Base-by-base conservation (phyloP, 805 yeast species). In the Hanseniaspora osmophila region DNA sequence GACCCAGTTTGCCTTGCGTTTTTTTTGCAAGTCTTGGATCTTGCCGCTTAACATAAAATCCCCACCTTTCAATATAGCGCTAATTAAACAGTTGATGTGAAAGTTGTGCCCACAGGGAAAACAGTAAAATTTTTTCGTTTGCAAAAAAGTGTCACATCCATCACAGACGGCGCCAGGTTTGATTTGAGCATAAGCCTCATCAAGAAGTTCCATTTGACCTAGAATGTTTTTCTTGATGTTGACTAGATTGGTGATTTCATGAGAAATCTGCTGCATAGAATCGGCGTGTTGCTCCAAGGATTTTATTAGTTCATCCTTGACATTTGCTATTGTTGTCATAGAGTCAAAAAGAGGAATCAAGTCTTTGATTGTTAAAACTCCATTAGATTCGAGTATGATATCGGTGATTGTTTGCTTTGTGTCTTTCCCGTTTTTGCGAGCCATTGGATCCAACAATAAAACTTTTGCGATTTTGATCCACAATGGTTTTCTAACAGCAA, bases 81-180 rank as follows among this genome's bases (percentile, higher is more conserved):
- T 72, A 6, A 82, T 74, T n/a, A 86, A 61, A 64, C 98, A 92
- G 58, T 87, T 95, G 44, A 78, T 79, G 58, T 92, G 97, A 63
- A 84, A 83, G 5, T 84, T 76, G 59, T 92, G 98, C 47, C 75
- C 81, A 58, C 98, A 92, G 0, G 96, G 96, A 57, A 85, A 92
- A 5, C 79, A 76, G 45, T 80, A 71, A 53, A 87, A 87, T 56
- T 77, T 82, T 47, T 86, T 73, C 3, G 79, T 74, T 2, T 85
- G 71, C 40, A 90, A 65, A 9, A 92, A 71, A 52, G 72, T 72
- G n/a, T 68, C 64, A 3, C 77, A 52, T 10, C 12, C 17, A 39
- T 72, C 65, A 64, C 98, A 92, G 2, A 33, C 13, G 50, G 80
- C 92, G 1, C 92, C 94, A 0, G 95, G 87, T 54, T 83, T 82